These are phyloP conservation scores for Phaeosphaeria sp. DNA, from an alignment of 2,329 filamentous ascomycete genomes.

Conservation along the genomic window DNA sequence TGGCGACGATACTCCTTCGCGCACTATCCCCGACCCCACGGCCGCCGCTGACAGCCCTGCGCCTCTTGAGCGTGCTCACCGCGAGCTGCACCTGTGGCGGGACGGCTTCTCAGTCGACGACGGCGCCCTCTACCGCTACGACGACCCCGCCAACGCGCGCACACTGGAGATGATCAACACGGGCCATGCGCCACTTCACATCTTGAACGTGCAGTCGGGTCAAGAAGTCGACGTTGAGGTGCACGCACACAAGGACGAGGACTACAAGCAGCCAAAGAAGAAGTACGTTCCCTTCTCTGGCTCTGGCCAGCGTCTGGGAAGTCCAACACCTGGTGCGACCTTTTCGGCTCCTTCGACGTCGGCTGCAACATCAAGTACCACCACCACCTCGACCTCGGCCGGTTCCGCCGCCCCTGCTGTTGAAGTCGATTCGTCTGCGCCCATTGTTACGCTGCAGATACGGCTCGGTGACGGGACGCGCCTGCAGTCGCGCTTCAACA, in stretches of 20 bases:
- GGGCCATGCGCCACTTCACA: conserved; percentile 76
- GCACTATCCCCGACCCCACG: conserved; percentile 68
- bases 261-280: conserved; percentile 75
- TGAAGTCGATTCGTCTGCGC: conserved; percentile 68
- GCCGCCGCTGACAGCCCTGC: conserved; percentile 42
- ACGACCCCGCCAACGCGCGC: conserved; percentile 75
- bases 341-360: conserved; percentile 42
- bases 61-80: conserved; percentile 63
- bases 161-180: conserved; percentile 78
- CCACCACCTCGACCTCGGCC: conserved; percentile 30
- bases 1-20: conserved; percentile 76
- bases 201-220: conserved; percentile 77
- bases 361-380: conserved; percentile 42
- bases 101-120: conserved; percentile 88
- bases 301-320: conserved; percentile 75
- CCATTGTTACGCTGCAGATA: conserved; percentile 74
- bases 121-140: conserved; percentile 76
- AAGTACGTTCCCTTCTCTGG: conserved; percentile 79
- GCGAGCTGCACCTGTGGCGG: conserved; percentile 79
- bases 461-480: conserved; percentile 80
- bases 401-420: conserved; percentile 53
- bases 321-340: conserved; percentile 71
- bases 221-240: conserved; percentile 82
- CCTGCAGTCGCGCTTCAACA: conserved; percentile 82
- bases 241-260: conserved; percentile 73